Base-by-base conservation (phyloP, 2,329 filamentous ascomycete species). In the Diplocarpon mali region DNA sequence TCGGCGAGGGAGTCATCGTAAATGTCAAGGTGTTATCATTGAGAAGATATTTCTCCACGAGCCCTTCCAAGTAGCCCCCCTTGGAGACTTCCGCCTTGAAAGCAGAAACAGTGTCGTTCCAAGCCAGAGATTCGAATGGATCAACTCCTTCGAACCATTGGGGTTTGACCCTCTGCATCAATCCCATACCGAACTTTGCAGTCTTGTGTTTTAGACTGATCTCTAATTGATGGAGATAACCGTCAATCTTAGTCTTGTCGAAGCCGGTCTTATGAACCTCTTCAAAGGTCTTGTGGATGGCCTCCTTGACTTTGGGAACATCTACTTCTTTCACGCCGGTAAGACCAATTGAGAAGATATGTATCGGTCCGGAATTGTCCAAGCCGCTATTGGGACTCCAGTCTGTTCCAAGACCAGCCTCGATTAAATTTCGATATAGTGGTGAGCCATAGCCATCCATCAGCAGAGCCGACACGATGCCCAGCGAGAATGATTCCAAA, bases 371-470 rank as follows among this genome's bases (percentile, higher is more conserved):
- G 24, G 83, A 85, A 42, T 76, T 76, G 60, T 95, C 90, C 56
- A 92, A 93, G 11, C 92, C 92, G 2, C 88, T 86, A 60, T 98
- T 98, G 2, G 92, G 87, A 42, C 87, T 94, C 69, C 88, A 98
- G 57, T 95, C 90, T 0, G 87, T 85, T 16, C 92, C 92, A 32
- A 98, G 74, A 0, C 88, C 89, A 38, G 83, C 79, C 62, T 96
- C 90, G 43, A 98, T 85, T 47, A 98, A 70, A 1, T 83, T 85
- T 49, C 81, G 81, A 63, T 96, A 96, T 45, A 98, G 67, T 0
- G 92, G 92, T 5, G 92, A 95, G 12, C 92, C 90, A 61, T 96
- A 98, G 5, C 92, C 92, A 62, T 95, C 89, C 67, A 94, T 82
- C 9, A 98, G 67, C 13, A 98, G 68, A 2, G 83, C 87, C 3